These are phyloP conservation scores for Dendrothele bispora DNA, from an alignment of 768 basidiomycete species.

Conservation along the genomic window DNA sequence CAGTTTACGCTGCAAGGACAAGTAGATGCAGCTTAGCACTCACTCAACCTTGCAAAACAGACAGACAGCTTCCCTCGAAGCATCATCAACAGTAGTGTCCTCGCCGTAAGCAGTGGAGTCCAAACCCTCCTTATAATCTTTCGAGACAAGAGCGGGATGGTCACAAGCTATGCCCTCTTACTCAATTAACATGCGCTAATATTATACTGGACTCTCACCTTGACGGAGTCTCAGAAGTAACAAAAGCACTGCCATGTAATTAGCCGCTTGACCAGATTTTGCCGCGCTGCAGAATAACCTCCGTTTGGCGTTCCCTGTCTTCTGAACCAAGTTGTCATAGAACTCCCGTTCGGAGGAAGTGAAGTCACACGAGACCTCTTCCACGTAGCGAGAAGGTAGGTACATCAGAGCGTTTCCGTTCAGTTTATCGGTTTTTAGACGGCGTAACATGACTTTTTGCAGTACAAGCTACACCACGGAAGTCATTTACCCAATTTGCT, in stretches of 20 bases:
- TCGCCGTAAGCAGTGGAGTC: slow-evolving; percentile 70
- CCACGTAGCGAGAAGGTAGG: slow-evolving; percentile 72
- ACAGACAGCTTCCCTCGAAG: slow-evolving; percentile 55
- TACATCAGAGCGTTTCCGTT: slow-evolving; percentile 84
- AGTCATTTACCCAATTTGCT: neutral
- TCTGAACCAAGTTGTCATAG: slow-evolving; percentile 69
- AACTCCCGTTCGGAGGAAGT: slow-evolving; percentile 76
- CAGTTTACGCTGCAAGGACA: neutral
- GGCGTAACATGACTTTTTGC: slow-evolving; percentile 85
- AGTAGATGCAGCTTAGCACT: slow-evolving; percentile 21
- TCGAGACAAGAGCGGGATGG: slow-evolving; percentile 80
- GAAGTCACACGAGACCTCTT: slow-evolving; percentile 76
- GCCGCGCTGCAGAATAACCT: slow-evolving; percentile 51
- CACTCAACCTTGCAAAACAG: slow-evolving; percentile 75
- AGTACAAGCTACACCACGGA: slow-evolving; percentile 60
- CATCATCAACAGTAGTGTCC: slow-evolving; percentile 14
- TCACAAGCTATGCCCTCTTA: slow-evolving; percentile 67
- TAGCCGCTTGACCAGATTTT: slow-evolving; percentile 38
- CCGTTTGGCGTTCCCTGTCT: slow-evolving; percentile 67
- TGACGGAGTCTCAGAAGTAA: slow-evolving; percentile 84
- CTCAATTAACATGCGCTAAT: neutral
- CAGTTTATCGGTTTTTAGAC: slow-evolving; percentile 69
- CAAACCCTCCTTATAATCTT: slow-evolving; percentile 69
- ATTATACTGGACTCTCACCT: slow-evolving; percentile 47
- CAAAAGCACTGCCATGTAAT: slow-evolving; percentile 69